phyloP scores from a whole-genome alignment of 1,284 basidiomycete species.

The Puccinia novopanici region DNA sequence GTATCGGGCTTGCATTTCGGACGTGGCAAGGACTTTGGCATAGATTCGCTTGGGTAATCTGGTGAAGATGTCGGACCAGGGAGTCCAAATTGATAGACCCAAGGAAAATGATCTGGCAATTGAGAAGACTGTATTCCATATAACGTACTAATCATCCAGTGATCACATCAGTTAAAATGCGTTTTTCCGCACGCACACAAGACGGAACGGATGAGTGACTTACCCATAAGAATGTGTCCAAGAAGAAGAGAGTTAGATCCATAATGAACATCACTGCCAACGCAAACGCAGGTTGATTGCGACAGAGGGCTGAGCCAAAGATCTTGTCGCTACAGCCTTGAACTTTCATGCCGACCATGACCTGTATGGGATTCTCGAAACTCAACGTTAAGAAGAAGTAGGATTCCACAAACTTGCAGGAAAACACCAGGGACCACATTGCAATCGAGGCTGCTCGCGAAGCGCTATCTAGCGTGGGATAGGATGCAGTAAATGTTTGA shows the following conservation, averaged over 20 bases:
- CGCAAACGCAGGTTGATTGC: conserved; percentile 86
- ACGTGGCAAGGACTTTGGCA: conserved; percentile 83
- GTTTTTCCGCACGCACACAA: not conserved
- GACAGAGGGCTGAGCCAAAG: conserved; percentile 77
- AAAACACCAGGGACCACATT: conserved; percentile 86
- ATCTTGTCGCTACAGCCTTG: conserved; percentile 79
- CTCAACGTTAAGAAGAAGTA: conserved; percentile 93
- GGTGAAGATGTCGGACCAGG: conserved; percentile 87
- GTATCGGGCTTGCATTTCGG: conserved; percentile 93
- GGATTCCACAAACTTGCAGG: conserved; percentile 89
- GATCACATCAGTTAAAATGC: not conserved
- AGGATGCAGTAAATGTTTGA: conserved; percentile 93
- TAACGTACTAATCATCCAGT: conserved; percentile 61
- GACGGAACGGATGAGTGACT: not conserved
- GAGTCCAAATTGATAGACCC: conserved; percentile 93
- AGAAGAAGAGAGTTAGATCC: conserved; percentile 90
- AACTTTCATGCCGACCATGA: conserved; percentile 90
- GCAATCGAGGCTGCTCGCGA: conserved; percentile 72
- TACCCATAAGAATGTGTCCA: conserved; percentile 91
- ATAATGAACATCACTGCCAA: conserved; percentile 94
- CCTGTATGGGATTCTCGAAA: conserved; percentile 83
- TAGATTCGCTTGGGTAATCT: conserved; percentile 91
- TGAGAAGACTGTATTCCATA: conserved; percentile 93
- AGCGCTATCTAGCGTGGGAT: conserved; percentile 69
- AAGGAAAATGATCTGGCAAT: conserved; percentile 85